Evolutionary conservation across 805 yeast species (phyloP).

Genomic region (Yarrowia divulgata): DNA sequence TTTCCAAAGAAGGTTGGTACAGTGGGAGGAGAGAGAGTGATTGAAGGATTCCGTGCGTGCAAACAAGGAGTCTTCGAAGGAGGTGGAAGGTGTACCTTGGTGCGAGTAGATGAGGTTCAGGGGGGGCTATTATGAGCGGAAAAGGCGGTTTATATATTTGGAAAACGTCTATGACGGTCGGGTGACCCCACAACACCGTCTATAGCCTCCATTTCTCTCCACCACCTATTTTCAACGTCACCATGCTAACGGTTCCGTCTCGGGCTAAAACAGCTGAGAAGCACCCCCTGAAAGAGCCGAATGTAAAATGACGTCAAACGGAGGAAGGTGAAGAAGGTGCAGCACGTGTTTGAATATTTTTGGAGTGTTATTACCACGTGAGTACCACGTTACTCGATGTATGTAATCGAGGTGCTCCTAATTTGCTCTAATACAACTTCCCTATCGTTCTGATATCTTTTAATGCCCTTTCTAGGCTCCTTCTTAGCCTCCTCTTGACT

Average conservation of each 20-base stretch:
- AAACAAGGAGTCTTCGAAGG: neutral
- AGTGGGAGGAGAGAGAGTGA: neutral
- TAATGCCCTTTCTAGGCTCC: too few species aligned
- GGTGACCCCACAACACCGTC: neutral
- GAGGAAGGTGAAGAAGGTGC: too few species aligned
- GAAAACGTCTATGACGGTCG: neutral
- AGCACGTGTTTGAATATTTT: too few species aligned
- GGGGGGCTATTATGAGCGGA: neutral
- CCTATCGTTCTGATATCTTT: too few species aligned
- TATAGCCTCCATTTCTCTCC: neutral
- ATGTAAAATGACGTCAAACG: slow-evolving; percentile 28
- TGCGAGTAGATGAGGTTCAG: too few species aligned
- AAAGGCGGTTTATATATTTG: neutral
- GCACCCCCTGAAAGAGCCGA: slow-evolving; percentile 22
- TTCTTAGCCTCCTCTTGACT: neutral
- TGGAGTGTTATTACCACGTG: too few species aligned
- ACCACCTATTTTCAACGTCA: neutral
- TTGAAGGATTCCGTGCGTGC: neutral
- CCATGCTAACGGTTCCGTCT: neutral
- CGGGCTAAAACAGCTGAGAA: neutral
- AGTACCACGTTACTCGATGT: too few species aligned
- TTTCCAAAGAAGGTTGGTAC: slow-evolving; percentile 26
- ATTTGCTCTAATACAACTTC: too few species aligned
- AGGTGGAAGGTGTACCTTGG: neutral
- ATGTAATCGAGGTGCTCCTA: too few species aligned